Conservation (phyloP, 2,329 filamentous ascomycete species). For the Sordariomycetes sp. region DNA sequence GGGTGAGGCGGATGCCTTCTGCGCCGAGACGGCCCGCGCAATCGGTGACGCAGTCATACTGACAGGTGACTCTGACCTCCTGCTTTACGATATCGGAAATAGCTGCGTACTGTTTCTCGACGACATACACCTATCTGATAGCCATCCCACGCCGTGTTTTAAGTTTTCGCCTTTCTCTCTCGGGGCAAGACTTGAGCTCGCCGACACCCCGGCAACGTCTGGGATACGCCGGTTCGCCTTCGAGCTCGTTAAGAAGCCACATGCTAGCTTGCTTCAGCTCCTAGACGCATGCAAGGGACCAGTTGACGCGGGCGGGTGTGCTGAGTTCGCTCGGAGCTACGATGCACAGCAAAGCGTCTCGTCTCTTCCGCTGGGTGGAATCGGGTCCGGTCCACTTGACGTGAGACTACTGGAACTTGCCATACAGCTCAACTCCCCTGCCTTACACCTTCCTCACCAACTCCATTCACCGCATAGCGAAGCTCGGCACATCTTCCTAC, state of each 20-base stretch:
- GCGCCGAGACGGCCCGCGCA: slow-evolving; percentile 51
- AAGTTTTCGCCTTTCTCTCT: slow-evolving; percentile 23
- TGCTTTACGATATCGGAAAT: slow-evolving; percentile 60
- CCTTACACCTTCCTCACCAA: neutral
- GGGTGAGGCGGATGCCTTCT: slow-evolving; percentile 78
- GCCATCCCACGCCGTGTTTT: slow-evolving; percentile 13
- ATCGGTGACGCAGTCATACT: slow-evolving; percentile 46
- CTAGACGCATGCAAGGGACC: neutral
- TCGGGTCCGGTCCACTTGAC: slow-evolving; percentile 9
- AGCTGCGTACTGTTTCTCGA: slow-evolving; percentile 59
- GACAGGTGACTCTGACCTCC: slow-evolving; percentile 79
- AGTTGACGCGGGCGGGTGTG: neutral
- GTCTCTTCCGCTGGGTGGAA: neutral
- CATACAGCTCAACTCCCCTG: slow-evolving; percentile 11
- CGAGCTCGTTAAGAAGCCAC: slow-evolving; percentile 14
- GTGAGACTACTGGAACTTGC: slow-evolving; percentile 18
- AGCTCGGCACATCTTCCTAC: slow-evolving; percentile 45
- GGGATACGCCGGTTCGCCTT: slow-evolving; percentile 19
- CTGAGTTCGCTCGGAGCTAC: neutral
- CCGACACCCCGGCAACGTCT: slow-evolving; percentile 10
- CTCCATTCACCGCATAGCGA: neutral
- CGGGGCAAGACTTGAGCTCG: slow-evolving; percentile 29
- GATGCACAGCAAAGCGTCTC: neutral
- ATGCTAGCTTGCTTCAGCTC: neutral
- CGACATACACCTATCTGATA: slow-evolving; percentile 38